Conservation (phyloP, 1,139 yeast species). For the Hemisphaericaspora xylofermentans region DNA sequence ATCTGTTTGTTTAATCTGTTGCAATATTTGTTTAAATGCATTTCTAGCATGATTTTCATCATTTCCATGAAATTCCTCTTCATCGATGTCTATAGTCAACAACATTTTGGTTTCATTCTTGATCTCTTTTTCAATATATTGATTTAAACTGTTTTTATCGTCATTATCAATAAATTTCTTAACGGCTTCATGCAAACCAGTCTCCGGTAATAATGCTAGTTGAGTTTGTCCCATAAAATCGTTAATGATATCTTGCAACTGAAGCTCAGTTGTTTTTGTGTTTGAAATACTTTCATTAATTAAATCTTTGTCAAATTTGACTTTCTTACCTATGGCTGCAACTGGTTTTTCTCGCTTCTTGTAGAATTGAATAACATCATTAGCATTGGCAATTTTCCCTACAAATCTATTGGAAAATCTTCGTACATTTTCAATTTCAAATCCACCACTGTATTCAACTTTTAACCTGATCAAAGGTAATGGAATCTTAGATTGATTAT, state of each 20-base stretch:
- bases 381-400: conserved; percentile 85
- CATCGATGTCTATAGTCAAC: conserved; percentile 41
- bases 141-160: conserved; percentile 68
- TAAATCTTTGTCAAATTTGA: conserved; percentile 25
- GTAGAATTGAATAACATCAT: conserved; percentile 76
- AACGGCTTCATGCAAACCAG: conserved; percentile 74
- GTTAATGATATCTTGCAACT: conserved; percentile 37
- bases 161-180: conserved; percentile 76
- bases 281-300: conserved; percentile 15
- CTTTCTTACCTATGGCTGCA: conserved; percentile 15
- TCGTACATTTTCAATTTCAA: conserved; percentile 86
- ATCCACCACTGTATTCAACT: conserved; percentile 89
- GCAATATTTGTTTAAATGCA: conserved; percentile 29
- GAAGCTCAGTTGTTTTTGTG: conserved; percentile 19
- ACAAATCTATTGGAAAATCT: conserved; percentile 88
- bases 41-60: conserved; percentile 28
- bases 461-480: conserved; percentile 78
- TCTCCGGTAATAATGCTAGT: conserved; percentile 70
- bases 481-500: conserved; percentile 35
- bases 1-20: conserved; percentile 18
- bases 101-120: conserved; percentile 60
- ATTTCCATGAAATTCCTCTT: conserved; percentile 30
- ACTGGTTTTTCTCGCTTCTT: conserved; percentile 35
- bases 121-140: conserved; percentile 68
- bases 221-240: conserved; percentile 62